phyloP scores from a whole-genome alignment of 2,329 filamentous ascomycete species.

The Aplosporella prunicola region DNA sequence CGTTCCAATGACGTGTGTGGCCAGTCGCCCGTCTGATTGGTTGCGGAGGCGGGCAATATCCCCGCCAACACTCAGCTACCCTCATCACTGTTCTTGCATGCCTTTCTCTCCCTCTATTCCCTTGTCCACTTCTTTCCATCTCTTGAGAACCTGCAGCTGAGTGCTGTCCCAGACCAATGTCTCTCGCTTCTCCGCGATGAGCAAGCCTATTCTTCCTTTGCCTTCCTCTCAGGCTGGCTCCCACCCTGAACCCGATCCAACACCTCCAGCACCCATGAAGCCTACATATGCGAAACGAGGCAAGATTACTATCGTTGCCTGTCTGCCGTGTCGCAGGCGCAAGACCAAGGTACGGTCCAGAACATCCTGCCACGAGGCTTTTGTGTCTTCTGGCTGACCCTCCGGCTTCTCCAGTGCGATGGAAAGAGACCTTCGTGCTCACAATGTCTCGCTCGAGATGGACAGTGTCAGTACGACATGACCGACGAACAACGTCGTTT shows the following conservation, averaged over 20 bases:
- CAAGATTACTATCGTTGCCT: slow-evolving; percentile 19
- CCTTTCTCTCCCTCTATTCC: too few relatives aligned
- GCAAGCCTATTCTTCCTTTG: slow-evolving; percentile 11
- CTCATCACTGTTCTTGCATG: too few relatives aligned
- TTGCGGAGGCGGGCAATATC: too few relatives aligned
- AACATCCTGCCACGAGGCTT: background rate
- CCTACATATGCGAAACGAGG: slow-evolving; percentile 14
- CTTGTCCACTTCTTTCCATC: too few relatives aligned
- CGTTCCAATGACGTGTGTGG: too few relatives aligned
- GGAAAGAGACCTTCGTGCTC: slow-evolving; percentile 16
- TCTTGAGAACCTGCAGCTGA: too few relatives aligned
- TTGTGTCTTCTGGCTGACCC: slow-evolving; percentile 3
- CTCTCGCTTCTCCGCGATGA: slow-evolving; percentile 36
- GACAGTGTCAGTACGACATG: slow-evolving; percentile 18
- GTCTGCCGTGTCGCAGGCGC: slow-evolving; percentile 16
- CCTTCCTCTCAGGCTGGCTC: slow-evolving; percentile 1
- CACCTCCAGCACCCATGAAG: slow-evolving; percentile 11
- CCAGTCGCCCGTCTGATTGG: too few relatives aligned
- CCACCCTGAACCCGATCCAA: slow-evolving; percentile 3
- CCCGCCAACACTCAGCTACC: too few relatives aligned
- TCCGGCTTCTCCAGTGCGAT: slow-evolving; percentile 13
- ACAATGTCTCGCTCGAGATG: slow-evolving; percentile 15
- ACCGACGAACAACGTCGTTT: slow-evolving; percentile 18
- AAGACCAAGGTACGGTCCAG: slow-evolving; percentile 16
- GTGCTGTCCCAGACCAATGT: too few relatives aligned